Evolutionary conservation across 2,329 filamentous ascomycete species (phyloP).

Genomic region (Pseudopyricularia cyperi): DNA sequence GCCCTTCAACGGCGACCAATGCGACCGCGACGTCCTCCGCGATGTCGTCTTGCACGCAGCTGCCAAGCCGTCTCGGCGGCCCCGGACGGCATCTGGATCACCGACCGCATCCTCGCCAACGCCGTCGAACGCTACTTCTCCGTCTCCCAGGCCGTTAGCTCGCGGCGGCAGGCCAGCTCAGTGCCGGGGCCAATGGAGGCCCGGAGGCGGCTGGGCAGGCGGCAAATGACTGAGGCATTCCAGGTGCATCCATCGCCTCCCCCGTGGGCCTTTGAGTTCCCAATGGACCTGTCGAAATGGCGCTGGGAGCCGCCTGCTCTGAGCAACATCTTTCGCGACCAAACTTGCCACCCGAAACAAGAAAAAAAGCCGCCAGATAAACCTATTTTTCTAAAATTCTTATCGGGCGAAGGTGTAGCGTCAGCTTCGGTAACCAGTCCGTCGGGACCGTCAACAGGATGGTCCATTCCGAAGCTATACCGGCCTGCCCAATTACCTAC

Average conservation of each 20-base stretch:
- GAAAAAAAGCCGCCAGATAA: neutral
- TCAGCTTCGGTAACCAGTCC: neutral
- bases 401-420: too few relatives aligned
- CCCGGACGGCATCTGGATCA: conserved; percentile 41
- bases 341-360: neutral
- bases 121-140: conserved; percentile 34
- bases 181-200: conserved; percentile 42
- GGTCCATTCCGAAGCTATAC: neutral
- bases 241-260: conserved; percentile 23
- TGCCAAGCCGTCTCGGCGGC: neutral
- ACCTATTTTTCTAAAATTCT: neutral
- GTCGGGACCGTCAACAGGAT: neutral
- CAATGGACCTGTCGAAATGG: conserved; percentile 32
- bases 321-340: neutral
- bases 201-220: conserved; percentile 36
- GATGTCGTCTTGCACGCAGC: neutral
- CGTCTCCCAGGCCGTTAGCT: conserved; percentile 13
- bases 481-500: neutral
- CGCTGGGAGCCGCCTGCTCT: conserved; percentile 34
- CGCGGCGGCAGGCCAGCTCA: conserved; percentile 21
- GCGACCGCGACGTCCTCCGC: neutral
- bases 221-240: conserved; percentile 36
- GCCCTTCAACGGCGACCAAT: neutral
- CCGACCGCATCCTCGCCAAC: conserved; percentile 38
- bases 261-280: conserved; percentile 32